A percentile compares a stretch with the other conserved stretches of the same genome.
Conservation (phyloP, 176 grass and related monocot species). For the Chloris gayana region DNA sequence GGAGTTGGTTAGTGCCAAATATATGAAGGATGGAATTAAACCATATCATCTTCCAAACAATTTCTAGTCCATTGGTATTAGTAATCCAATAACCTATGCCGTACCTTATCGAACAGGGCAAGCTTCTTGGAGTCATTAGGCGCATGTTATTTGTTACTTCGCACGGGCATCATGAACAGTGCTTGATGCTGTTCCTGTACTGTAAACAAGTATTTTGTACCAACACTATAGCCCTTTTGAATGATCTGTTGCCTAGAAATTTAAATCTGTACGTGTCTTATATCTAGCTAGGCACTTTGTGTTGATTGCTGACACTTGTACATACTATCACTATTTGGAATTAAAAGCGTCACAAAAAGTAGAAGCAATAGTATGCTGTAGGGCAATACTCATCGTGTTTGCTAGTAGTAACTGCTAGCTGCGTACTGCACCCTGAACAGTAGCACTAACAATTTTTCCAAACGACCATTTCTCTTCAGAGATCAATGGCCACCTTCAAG, state of each 20-base stretch:
- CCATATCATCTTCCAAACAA: background rate
- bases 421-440: background rate
- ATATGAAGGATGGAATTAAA: background rate
- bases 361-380: background rate
- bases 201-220: conserved; percentile 8
- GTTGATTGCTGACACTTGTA: conserved; percentile 28
- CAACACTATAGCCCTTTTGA: conserved; percentile 15
- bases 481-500: conserved; percentile 50
- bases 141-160: background rate
- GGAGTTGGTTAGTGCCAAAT: background rate
- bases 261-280: conserved; percentile 8
- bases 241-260: conserved; percentile 30
- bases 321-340: background rate
- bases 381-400: background rate
- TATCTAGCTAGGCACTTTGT: conserved; percentile 30
- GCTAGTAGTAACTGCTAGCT: background rate
- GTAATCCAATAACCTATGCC: background rate
- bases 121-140: background rate
- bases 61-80: background rate
- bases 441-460: background rate
- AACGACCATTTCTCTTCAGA: conserved; percentile 49
- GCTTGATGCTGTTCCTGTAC: background rate
- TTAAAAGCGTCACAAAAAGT: conserved; percentile 6
- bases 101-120: background rate
- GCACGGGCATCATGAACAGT: background rate